Evolutionary conservation across 805 yeast species (phyloP), one percentile per base, ranked within the genome.

Genomic region (Saccharomycopsis oosterbeekiorum): DNA sequence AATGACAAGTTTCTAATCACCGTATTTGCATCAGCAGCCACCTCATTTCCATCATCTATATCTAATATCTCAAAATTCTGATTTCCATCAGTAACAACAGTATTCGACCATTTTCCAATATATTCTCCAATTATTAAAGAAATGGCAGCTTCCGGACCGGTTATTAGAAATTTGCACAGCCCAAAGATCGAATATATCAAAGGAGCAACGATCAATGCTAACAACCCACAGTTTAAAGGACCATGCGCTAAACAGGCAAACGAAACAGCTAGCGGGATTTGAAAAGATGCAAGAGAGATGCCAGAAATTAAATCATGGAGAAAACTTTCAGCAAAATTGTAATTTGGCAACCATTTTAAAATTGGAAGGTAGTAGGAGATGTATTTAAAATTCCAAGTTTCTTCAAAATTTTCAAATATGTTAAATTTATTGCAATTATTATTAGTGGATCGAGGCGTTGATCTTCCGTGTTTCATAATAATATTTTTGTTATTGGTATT

Each of bases 91-190:
- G 6, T 29, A 29, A 29, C 6, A 29, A 29, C 34, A 29, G 15
- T 14, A 8, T 17, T 26, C n/a, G 77, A 67, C 56, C 78, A 69
- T 14, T 77, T 80, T 62, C 85, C 86, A 10, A 88, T 81, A 0
- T 85, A 82, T 66, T 86, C 91, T 1, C 97, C 97, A 37, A 88
- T 83, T 15, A 91, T 84, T 67, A 92, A 75, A 0, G 96, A 88
- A 9, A 89, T 83, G 0, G 96, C 92, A 17, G 94, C 92, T 70
- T 90, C 96, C 0, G 97, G 97, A 0, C 97, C 97, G 17, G 89
- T 94, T 40, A 90, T 84, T 85, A 90, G 81, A 62, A 84, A 85
- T 0, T 96, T 96, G 1, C 89, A 94, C 0, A 94, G 82, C 0
- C 97, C 97, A 62, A 90, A 77, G 2, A 90, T 63, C 3, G 90